phyloP scores from a whole-genome alignment of 208 protist genomes.

The Leishmania major region DNA sequence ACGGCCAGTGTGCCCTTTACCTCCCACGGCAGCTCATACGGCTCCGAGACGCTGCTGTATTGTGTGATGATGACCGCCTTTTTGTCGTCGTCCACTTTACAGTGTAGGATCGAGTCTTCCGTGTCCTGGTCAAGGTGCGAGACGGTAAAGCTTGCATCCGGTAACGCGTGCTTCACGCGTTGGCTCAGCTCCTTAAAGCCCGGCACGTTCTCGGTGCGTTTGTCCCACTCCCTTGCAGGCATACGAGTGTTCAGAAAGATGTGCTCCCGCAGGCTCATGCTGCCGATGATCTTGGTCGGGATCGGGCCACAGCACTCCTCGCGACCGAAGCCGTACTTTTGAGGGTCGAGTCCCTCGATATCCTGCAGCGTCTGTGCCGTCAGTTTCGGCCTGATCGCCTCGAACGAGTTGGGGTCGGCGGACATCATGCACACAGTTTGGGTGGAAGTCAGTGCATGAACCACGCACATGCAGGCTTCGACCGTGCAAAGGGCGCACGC shows the following conservation, averaged over 20 bases:
- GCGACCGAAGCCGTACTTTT: conserved; percentile 75
- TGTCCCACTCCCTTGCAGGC: conserved; percentile 64
- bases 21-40: conserved; percentile 68
- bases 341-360: conserved; percentile 87
- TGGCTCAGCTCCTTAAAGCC: conserved; percentile 53
- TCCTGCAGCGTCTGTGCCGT: conserved; percentile 69
- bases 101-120: conserved; percentile 70
- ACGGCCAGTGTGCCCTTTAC: conserved; percentile 64
- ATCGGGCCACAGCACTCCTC: conserved; percentile 86
- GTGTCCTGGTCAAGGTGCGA: conserved; percentile 38
- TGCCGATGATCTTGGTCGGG: conserved; percentile 67
- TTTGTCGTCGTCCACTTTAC: conserved; percentile 44
- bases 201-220: conserved; percentile 65
- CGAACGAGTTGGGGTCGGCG: conserved; percentile 54
- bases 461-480: background rate
- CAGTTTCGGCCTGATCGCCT: conserved; percentile 58
- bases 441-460: background rate
- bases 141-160: conserved; percentile 52
- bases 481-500: background rate
- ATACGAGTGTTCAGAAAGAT: conserved; percentile 75
- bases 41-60: conserved; percentile 48
- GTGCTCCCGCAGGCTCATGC: conserved; percentile 83
- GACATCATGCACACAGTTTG: background rate
- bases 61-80: conserved; percentile 54
- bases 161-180: conserved; percentile 26